These are phyloP conservation scores for Talaromyces islandicus DNA, from an alignment of 2,329 filamentous ascomycete genomes.

Conservation along the genomic window DNA sequence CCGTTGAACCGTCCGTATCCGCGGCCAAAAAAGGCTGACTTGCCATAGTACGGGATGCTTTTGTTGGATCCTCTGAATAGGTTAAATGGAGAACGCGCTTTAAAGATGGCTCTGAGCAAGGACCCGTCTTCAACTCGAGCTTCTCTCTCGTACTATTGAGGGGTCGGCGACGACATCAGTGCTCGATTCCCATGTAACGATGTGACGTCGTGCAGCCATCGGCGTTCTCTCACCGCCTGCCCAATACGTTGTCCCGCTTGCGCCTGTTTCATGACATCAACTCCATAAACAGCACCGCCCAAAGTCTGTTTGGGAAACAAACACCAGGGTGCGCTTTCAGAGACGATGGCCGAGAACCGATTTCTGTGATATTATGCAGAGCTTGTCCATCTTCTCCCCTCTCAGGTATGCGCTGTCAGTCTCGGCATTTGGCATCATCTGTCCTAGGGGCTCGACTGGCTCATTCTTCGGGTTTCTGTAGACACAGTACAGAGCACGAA, in stretches of 20 bases:
- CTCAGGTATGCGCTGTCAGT: slow-evolving; percentile 23
- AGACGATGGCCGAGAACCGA: background rate
- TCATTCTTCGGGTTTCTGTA: slow-evolving; percentile 14
- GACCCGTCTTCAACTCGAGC: background rate
- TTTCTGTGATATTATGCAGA: background rate
- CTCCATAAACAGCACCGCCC: background rate
- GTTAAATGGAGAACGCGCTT: background rate
- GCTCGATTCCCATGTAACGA: background rate
- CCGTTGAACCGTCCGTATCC: background rate
- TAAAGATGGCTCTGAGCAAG: background rate
- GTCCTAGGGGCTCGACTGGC: slow-evolving; percentile 22
- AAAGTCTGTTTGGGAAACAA: background rate
- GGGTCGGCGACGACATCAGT: background rate
- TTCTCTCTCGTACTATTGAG: background rate
- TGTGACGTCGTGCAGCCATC: background rate
- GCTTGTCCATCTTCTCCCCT: background rate
- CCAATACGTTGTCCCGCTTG: background rate
- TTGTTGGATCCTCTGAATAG: background rate
- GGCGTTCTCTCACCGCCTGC: background rate
- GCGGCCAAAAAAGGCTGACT: background rate
- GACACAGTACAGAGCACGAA: slow-evolving; percentile 17
- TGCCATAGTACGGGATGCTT: background rate
- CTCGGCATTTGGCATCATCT: slow-evolving; percentile 15
- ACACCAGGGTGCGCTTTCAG: background rate
- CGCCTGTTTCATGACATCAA: background rate